phyloP scores from a whole-genome alignment of 768 basidiomycete species.

The Boletus rufocinnamomeus region DNA sequence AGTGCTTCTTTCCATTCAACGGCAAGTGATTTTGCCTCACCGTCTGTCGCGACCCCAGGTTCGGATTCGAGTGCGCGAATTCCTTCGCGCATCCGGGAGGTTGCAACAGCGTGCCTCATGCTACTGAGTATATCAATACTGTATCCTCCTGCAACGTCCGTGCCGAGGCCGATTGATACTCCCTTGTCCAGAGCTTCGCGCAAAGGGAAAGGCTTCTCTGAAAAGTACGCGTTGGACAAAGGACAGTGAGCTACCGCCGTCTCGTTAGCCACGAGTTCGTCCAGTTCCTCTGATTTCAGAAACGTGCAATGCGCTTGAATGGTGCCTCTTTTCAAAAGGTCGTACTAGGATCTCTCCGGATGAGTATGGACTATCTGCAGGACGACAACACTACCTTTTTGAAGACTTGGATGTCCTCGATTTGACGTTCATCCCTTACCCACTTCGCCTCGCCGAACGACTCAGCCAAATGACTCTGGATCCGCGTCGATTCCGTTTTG shows the following conservation, averaged over 20 bases:
- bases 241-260: conserved; percentile 85
- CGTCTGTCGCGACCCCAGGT: not conserved
- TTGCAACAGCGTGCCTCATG: conserved; percentile 78
- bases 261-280: conserved; percentile 48
- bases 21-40: conserved; percentile 37
- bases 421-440: conserved; percentile 60
- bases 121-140: conserved; percentile 71
- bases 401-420: conserved; percentile 76
- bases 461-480: conserved; percentile 87
- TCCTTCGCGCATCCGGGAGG: conserved; percentile 71
- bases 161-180: conserved; percentile 78
- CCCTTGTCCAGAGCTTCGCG: conserved; percentile 66
- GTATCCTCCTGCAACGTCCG: conserved; percentile 88
- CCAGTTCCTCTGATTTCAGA: conserved; percentile 53
- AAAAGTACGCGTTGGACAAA: conserved; percentile 87
- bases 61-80: conserved; percentile 32
- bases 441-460: conserved; percentile 73
- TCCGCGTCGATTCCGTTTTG: conserved; percentile 42
- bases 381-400: conserved; percentile 47
- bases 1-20: conserved; percentile 83
- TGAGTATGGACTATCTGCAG: conserved; percentile 10
- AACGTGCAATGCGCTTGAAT: conserved; percentile 92
- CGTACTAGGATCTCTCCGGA: conserved; percentile 41
- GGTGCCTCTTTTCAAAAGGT: conserved; percentile 62
- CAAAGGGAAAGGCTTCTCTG: conserved; percentile 63